Conservation (phyloP, 371 early-diverging fungal genomes). For the Lichtheimia hyalospora region DNA sequence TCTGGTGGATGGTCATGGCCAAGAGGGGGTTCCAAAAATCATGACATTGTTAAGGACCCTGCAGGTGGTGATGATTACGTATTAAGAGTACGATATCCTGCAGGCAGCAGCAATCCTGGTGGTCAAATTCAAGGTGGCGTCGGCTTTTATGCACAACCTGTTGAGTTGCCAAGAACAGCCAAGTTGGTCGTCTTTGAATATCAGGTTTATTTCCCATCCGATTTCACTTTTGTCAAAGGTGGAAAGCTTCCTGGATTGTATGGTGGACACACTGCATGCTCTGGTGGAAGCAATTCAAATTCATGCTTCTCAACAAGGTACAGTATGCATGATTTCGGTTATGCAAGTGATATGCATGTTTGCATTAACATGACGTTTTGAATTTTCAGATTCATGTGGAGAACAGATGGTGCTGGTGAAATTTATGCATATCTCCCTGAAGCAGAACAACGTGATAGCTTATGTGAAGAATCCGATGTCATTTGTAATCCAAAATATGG, state of each 20-base stretch:
- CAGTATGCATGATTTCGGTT: neutral
- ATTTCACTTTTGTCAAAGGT: slow-evolving; percentile 56
- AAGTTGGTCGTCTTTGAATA: slow-evolving; percentile 41
- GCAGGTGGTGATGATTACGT: slow-evolving; percentile 19
- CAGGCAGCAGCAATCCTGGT: slow-evolving; percentile 41
- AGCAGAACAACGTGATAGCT: slow-evolving; percentile 33
- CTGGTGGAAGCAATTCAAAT: slow-evolving; percentile 54
- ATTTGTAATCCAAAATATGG: slow-evolving; percentile 65
- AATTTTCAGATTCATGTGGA: slow-evolving; percentile 58
- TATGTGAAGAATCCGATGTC: slow-evolving; percentile 45
- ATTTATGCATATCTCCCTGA: slow-evolving; percentile 62
- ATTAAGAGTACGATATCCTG: slow-evolving; percentile 43
- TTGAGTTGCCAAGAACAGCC: slow-evolving; percentile 28
- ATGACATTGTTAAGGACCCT: slow-evolving; percentile 41
- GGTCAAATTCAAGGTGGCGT: slow-evolving; percentile 42
- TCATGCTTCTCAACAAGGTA: slow-evolving; percentile 62
- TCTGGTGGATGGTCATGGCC: slow-evolving; percentile 27
- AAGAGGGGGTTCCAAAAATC: slow-evolving; percentile 19
- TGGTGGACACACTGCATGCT: slow-evolving; percentile 54
- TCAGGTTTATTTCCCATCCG: slow-evolving; percentile 50
- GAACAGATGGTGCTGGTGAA: slow-evolving; percentile 58
- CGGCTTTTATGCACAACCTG: slow-evolving; percentile 51
- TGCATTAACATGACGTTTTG: neutral
- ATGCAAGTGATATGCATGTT: neutral
- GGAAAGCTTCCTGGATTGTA: slow-evolving; percentile 61